Conservation (phyloP, 2,329 filamentous ascomycete species). For the Aureobasidium namibiae region DNA sequence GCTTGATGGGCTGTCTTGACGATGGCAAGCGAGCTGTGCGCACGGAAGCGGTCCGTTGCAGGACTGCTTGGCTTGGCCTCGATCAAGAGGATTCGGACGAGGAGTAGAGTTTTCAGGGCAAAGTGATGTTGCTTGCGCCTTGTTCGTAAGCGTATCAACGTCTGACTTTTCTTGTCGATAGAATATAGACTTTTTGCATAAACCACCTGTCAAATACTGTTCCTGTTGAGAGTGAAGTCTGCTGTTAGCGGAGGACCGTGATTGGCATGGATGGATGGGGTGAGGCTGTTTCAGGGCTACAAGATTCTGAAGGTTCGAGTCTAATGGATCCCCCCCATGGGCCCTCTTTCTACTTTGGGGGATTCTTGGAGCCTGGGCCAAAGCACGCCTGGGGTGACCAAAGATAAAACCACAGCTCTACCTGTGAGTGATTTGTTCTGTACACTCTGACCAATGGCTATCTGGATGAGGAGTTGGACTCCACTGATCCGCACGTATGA, state of each 20-base stretch:
- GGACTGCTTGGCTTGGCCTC: conserved; percentile 52
- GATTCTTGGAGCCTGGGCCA: neutral
- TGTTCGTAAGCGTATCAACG: too few species aligned
- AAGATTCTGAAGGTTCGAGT: neutral
- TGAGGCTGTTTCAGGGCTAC: neutral
- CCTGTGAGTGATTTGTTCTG: neutral
- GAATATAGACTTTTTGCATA: conserved; percentile 5
- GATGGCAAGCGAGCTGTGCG: conserved; percentile 56
- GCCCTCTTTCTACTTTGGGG: neutral
- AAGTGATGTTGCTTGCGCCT: neutral
- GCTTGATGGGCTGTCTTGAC: conserved; percentile 48
- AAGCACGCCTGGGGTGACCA: too few species aligned
- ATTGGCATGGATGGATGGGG: neutral
- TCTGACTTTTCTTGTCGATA: neutral
- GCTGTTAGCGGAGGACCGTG: neutral
- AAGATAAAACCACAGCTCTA: too few species aligned
- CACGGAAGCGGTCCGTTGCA: conserved; percentile 53
- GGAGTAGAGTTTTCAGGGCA: neutral
- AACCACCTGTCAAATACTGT: neutral
- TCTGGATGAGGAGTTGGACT: neutral
- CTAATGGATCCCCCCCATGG: neutral
- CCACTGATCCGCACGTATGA: neutral
- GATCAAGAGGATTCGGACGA: conserved; percentile 52
- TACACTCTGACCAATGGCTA: neutral
- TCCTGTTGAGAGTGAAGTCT: neutral